phyloP scores from a whole-genome alignment of 2,329 filamentous ascomycete genomes.

The Talaromyces sp. region DNA sequence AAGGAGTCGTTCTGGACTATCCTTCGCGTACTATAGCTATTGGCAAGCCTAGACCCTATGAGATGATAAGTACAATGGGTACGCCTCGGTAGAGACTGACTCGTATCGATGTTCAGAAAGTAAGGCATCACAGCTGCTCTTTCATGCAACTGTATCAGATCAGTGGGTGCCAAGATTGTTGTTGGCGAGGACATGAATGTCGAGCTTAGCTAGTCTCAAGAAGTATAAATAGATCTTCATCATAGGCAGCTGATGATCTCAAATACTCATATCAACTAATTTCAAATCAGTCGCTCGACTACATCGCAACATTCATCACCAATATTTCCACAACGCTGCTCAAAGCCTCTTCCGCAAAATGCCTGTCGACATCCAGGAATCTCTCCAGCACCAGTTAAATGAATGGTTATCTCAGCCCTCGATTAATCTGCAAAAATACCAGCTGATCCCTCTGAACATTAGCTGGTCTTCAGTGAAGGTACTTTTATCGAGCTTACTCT shows the following conservation, averaged over 20 bases:
- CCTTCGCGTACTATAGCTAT: background rate
- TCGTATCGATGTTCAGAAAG: background rate
- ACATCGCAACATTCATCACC: background rate
- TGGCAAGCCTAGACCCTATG: background rate
- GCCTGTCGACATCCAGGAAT: background rate
- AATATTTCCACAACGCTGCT: background rate
- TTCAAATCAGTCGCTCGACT: background rate
- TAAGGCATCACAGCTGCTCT: background rate
- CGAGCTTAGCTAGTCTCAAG: background rate
- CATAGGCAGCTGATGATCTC: background rate
- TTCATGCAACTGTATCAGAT: background rate
- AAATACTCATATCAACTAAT: background rate
- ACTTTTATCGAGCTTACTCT: background rate
- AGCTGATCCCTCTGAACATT: slow-evolving; percentile 17
- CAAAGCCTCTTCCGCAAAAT: background rate
- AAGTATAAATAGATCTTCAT: background rate
- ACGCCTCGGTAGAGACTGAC: background rate
- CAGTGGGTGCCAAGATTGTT: background rate
- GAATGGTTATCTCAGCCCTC: background rate
- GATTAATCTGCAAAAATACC: background rate
- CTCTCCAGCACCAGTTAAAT: background rate
- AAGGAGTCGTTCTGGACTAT: background rate
- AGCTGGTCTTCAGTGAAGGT: background rate
- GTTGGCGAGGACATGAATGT: background rate
- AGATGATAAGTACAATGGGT: background rate